Conservation (phyloP, 139 green algal genomes). For the Micractinium sp. region DNA sequence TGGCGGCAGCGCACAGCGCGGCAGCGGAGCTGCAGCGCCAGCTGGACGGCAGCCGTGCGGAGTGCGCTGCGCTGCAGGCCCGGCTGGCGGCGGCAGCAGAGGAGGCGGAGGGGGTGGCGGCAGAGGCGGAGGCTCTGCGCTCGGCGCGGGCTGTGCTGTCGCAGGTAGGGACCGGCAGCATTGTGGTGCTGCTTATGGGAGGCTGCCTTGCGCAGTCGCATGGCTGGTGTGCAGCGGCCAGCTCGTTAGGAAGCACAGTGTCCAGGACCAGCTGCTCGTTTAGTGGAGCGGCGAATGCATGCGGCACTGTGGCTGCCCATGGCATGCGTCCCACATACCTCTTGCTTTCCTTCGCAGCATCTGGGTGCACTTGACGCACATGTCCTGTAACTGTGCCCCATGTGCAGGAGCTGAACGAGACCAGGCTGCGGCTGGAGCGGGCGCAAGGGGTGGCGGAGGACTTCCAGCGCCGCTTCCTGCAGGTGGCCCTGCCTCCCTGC, state of each 20-base stretch:
- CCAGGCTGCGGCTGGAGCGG: constrained; percentile 40
- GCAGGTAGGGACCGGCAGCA: background rate
- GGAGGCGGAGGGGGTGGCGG: background rate
- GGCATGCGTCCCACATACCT: no score
- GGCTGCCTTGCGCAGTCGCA: no score
- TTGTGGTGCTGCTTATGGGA: no score
- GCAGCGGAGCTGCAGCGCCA: constrained; percentile 21
- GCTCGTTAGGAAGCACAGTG: no score
- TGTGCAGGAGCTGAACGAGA: constrained; percentile 50
- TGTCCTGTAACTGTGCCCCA: background rate
- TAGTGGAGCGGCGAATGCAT: no score
- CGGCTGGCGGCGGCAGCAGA: constrained; percentile 2
- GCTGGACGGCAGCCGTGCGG: constrained; percentile 25
- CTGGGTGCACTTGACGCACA: background rate
- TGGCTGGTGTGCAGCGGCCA: no score
- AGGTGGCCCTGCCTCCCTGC: background rate
- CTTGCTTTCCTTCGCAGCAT: no score
- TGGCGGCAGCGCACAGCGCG: background rate
- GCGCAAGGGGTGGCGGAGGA: constrained; percentile 36
- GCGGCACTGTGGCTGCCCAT: no score
- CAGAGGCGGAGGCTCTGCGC: constrained; percentile 22
- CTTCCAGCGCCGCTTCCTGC: constrained; percentile 47
- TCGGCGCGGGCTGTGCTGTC: background rate
- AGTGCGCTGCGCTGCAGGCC: background rate
- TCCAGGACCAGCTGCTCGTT: no score